Evolutionary conservation across 2,329 filamentous ascomycete genomes (phyloP).

Genomic region (Colletotrichum horii): DNA sequence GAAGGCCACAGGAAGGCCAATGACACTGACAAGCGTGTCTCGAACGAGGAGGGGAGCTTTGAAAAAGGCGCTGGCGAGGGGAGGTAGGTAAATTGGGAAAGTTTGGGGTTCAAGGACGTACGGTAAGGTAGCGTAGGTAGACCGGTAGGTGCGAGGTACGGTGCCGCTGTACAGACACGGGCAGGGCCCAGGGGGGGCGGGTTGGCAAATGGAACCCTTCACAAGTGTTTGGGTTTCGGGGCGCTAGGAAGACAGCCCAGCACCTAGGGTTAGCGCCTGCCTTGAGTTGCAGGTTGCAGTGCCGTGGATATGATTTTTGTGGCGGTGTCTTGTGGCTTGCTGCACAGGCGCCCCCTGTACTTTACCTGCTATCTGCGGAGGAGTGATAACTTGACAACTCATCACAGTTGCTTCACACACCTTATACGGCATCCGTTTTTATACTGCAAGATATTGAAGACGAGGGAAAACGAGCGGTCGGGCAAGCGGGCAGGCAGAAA

Average conservation of each 20-base stretch:
- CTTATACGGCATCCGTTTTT: not conserved
- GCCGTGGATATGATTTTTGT: not conserved
- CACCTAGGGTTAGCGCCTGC: constrained; percentile 20
- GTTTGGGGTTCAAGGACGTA: constrained; percentile 23
- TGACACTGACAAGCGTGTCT: constrained; percentile 21
- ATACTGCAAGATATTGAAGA: not conserved
- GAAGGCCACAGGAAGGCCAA: constrained; percentile 21
- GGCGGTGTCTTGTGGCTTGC: constrained; percentile 20
- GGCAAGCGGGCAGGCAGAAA: not conserved
- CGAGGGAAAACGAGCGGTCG: not conserved
- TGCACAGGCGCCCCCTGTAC: not conserved
- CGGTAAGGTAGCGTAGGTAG: not conserved
- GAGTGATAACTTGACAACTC: not conserved
- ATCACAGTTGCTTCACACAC: not conserved
- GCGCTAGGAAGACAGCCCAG: constrained; percentile 11
- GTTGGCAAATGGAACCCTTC: constrained; percentile 18
- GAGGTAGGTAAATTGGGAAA: constrained; percentile 22
- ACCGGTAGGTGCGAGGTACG: constrained; percentile 17
- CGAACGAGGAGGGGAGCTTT: constrained; percentile 21
- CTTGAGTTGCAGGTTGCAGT: not conserved
- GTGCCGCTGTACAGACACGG: constrained; percentile 16
- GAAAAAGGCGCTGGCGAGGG: constrained; percentile 12
- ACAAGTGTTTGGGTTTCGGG: constrained; percentile 20
- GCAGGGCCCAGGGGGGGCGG: constrained; percentile 4
- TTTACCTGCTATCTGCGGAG: not conserved